Evolutionary conservation across 345 rosid genomes (phyloP).

Genomic region (Arabidopsis thaliana): DNA sequence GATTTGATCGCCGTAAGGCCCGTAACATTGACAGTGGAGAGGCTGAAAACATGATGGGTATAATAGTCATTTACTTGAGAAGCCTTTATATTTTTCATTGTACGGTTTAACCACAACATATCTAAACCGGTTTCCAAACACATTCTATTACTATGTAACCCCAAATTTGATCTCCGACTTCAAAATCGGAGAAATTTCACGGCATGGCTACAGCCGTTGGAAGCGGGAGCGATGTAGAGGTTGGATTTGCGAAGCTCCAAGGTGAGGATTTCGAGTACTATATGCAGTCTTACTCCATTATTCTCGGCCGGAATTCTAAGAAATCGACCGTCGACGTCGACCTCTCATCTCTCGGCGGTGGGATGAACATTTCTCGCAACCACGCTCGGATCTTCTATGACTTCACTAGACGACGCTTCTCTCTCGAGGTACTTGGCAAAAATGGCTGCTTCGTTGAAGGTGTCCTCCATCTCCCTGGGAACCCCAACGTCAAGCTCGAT

Average conservation of each 20-base stretch:
- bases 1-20: too few relatives aligned
- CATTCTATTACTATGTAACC: neutral
- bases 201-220: slow-evolving; percentile 60
- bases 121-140: slow-evolving; percentile 28
- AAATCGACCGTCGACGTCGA: slow-evolving; percentile 96
- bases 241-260: slow-evolving; percentile 95
- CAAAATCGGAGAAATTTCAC: slow-evolving; percentile 8
- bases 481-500: slow-evolving; percentile 88
- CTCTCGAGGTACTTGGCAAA: slow-evolving; percentile 97
- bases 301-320: slow-evolving; percentile 94
- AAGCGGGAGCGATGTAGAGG: slow-evolving; percentile 88
- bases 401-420: slow-evolving; percentile 93
- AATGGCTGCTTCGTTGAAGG: slow-evolving; percentile 98
- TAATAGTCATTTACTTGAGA: slow-evolving; percentile 7
- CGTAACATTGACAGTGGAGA: too few relatives aligned
- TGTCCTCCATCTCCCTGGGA: slow-evolving; percentile 94
- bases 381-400: slow-evolving; percentile 95
- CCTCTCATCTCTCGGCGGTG: slow-evolving; percentile 95
- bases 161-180: slow-evolving; percentile 17
- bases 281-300: slow-evolving; percentile 95
- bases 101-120: neutral
- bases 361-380: slow-evolving; percentile 95
- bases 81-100: too few relatives aligned
- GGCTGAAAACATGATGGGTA: slow-evolving; percentile 25
- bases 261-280: slow-evolving; percentile 98